Evolutionary conservation across 1,284 basidiomycete species (phyloP).

Genomic region (Moesziomyces parantarcticus): DNA sequence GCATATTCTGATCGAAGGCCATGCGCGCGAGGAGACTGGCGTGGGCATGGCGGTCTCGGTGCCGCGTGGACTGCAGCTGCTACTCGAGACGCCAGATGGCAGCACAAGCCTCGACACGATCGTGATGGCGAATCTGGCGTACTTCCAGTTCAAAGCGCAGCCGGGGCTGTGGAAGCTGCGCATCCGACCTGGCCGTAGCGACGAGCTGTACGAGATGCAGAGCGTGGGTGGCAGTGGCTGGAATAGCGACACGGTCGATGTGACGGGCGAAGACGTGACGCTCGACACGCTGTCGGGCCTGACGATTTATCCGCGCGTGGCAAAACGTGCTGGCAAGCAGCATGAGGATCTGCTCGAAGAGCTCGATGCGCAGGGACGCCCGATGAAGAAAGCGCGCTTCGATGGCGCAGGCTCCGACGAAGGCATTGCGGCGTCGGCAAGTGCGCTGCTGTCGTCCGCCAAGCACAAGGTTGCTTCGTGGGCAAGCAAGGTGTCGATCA

Average conservation of each 20-base stretch:
- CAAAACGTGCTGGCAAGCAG: constrained; percentile 81
- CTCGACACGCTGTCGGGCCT: constrained; percentile 87
- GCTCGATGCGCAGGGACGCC: constrained; percentile 35
- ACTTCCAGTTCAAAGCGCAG: constrained; percentile 92
- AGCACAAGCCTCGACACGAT: constrained; percentile 65
- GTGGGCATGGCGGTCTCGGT: constrained; percentile 74
- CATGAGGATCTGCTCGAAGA: constrained; percentile 77
- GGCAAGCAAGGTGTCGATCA: background rate
- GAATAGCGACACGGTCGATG: constrained; percentile 76
- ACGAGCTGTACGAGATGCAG: constrained; percentile 82
- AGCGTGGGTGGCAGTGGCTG: constrained; percentile 80
- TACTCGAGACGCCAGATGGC: constrained; percentile 56
- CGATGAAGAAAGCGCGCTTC: constrained; percentile 16
- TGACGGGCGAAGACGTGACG: constrained; percentile 67
- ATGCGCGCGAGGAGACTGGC: constrained; percentile 78
- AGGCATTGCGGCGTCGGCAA: background rate
- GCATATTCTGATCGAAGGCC: constrained; percentile 91
- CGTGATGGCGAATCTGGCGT: constrained; percentile 93
- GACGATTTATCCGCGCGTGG: constrained; percentile 85
- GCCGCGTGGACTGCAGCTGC: constrained; percentile 73
- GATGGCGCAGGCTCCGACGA: background rate
- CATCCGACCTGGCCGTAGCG: constrained; percentile 83
- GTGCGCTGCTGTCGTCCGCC: constrained; percentile 17
- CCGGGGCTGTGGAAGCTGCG: constrained; percentile 87
- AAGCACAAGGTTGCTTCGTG: constrained; percentile 16